Percentiles rank a stretch among this genome's conserved stretches.
Evolutionary conservation across 148 eudicot genomes (phyloP).

Genomic region (Selenicereus undatus): DNA sequence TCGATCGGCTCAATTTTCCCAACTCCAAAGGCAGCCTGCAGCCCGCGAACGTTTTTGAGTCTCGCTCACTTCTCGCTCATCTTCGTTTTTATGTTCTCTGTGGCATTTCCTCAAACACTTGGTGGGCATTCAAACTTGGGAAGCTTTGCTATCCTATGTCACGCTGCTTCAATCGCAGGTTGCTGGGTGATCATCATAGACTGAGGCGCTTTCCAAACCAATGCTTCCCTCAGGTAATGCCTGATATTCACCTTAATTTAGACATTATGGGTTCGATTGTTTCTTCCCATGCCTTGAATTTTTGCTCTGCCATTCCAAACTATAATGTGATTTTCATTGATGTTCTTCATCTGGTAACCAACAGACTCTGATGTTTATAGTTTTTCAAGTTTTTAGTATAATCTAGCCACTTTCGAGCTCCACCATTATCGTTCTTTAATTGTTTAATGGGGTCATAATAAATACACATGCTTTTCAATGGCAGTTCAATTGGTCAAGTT

Average conservation of each 20-base stretch:
- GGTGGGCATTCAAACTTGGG: neutral
- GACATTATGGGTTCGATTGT: neutral
- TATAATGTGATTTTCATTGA: neutral
- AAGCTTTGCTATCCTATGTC: neutral
- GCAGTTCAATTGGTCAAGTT: conserved; percentile 41
- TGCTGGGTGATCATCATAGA: neutral
- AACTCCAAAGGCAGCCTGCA: too few relatives aligned
- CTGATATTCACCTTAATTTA: neutral
- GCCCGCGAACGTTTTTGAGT: too few relatives aligned
- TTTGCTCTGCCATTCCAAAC: neutral
- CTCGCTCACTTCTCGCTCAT: too few relatives aligned
- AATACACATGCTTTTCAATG: conserved; percentile 30
- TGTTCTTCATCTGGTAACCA: neutral
- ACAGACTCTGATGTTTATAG: neutral
- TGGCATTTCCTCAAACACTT: neutral
- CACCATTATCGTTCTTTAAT: neutral
- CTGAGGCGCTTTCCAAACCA: neutral
- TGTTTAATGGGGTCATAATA: neutral
- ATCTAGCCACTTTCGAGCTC: too few relatives aligned
- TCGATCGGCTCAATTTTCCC: too few relatives aligned
- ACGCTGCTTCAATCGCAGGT: neutral
- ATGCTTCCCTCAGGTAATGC: neutral
- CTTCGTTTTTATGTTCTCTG: neutral
- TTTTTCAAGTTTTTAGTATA: neutral
- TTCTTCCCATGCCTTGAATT: neutral